Evolutionary conservation across 1,139 yeast genomes (phyloP), one percentile per base, ranked within the genome.

Genomic region (Geotrichum restrictum): DNA sequence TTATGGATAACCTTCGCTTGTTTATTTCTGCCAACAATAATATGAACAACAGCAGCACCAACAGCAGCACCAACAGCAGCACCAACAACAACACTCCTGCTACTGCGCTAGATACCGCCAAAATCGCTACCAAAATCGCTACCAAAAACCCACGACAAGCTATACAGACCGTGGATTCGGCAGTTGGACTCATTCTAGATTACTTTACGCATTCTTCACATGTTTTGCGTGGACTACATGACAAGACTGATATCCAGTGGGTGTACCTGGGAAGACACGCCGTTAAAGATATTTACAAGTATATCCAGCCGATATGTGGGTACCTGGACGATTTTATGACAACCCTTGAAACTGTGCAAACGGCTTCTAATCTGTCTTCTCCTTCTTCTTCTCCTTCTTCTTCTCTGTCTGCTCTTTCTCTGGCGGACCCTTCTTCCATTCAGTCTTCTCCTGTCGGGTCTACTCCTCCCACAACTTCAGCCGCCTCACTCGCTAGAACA

Each of bases 201-300:
- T 64, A 61, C 46, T 58, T 63, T 48, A 40, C 44, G 24, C 57
- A 59, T 18, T 60, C 60, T 6, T 33, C 57, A 34, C 39, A 54
- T 7, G 60, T 57, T 5, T 57, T 64, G 14, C 43, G 47, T 3
- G 62, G 60, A 11, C 55, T 63, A 4, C 58, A 57, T 22, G 54
- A 60, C 11, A 60, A 56, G 33, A 61, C 59, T 42, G 62, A 59
- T 45, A 62, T 76, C n/a, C 69, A 69, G 3, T 79, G 83, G 82
- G 69, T 77, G 39, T 71, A 64, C 47, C 80, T 78, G 53, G 83
- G 82, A 0, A 72, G 71, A 50, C 66, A 65, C 11, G 74, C 72
- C 36, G 70, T 81, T 10, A 60, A 68, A 19, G 74, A 70, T 16
- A 67, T 81, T 63, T 74, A 49, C 59, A 73, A 50, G 70, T 72